Conservation (phyloP, 2,329 filamentous ascomycete species). For the Epichloe sylvatica region DNA sequence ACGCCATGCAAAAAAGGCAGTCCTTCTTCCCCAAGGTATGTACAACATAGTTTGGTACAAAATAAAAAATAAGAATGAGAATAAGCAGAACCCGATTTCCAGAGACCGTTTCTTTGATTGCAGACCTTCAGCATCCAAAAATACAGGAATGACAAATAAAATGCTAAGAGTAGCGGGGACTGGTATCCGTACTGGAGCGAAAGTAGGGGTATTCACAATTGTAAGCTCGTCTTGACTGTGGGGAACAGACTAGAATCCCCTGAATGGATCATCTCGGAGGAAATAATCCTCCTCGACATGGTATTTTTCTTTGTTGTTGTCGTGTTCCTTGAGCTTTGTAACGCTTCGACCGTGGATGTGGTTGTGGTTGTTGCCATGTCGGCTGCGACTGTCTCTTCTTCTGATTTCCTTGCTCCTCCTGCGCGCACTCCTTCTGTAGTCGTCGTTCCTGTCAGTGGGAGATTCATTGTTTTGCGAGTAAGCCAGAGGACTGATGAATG, state of each 20-base stretch:
- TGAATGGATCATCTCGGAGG: constrained; percentile 45
- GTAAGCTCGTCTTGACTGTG: too few species aligned
- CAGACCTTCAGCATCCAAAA: too few species aligned
- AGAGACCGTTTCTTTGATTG: background rate
- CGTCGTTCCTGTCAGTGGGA: constrained; percentile 32
- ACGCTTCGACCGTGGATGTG: constrained; percentile 9
- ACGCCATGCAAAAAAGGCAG: background rate
- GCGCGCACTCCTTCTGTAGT: constrained; percentile 28
- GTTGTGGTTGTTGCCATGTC: constrained; percentile 38
- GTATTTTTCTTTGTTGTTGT: constrained; percentile 30
- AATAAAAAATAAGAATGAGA: background rate
- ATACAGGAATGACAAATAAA: too few species aligned
- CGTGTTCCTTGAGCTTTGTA: constrained; percentile 29
- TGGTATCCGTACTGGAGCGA: constrained; percentile 9
- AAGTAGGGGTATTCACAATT: background rate
- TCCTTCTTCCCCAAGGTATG: background rate
- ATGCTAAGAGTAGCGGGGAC: background rate
- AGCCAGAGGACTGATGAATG: constrained; percentile 63
- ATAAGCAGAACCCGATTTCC: background rate
- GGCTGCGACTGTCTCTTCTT: constrained; percentile 38
- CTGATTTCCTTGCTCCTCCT: constrained; percentile 42
- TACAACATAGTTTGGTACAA: background rate
- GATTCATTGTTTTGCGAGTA: constrained; percentile 33
- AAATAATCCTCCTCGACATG: constrained; percentile 41
- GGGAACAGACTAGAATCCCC: constrained; percentile 34